Conservation (phyloP, 352 stramenopile species). For the Phytophthora pisi region DNA sequence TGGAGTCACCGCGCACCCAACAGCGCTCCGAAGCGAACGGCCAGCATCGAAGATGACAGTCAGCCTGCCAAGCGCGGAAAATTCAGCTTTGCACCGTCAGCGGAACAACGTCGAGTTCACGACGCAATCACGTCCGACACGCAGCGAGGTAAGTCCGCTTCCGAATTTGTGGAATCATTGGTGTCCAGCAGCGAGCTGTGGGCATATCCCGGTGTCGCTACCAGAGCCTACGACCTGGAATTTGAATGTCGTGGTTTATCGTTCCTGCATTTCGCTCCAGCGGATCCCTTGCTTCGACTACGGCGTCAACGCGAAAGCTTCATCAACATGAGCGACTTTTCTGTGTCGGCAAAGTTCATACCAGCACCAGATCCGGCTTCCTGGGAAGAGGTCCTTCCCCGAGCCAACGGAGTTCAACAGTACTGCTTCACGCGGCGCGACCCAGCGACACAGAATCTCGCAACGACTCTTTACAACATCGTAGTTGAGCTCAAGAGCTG, state of each 20-base stretch:
- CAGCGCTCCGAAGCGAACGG: not conserved
- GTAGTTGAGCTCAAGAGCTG: not conserved
- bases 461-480: not conserved
- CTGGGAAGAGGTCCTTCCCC: not conserved
- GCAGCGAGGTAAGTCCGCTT: slow-evolving; percentile 7
- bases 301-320: not conserved
- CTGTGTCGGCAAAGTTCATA: slow-evolving; percentile 3
- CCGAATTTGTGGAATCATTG: slow-evolving; percentile 2
- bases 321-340: slow-evolving; percentile 19
- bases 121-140: not conserved
- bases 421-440: slow-evolving; percentile 2
- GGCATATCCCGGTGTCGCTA: slow-evolving; percentile 3
- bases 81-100: not conserved
- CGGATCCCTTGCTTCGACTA: not conserved
- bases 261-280: slow-evolving; percentile 6
- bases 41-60: not conserved
- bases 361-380: not conserved
- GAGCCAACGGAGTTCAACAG: slow-evolving; percentile 10
- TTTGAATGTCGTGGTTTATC: slow-evolving; percentile 6
- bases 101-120: slow-evolving; percentile 1
- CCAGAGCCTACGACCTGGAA: not conserved
- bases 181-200: slow-evolving; percentile 5
- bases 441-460: not conserved
- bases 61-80: not conserved
- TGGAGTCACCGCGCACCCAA: not conserved